Base-by-base conservation (phyloP, 768 basidiomycete species). In the Agrocybe pediades region DNA sequence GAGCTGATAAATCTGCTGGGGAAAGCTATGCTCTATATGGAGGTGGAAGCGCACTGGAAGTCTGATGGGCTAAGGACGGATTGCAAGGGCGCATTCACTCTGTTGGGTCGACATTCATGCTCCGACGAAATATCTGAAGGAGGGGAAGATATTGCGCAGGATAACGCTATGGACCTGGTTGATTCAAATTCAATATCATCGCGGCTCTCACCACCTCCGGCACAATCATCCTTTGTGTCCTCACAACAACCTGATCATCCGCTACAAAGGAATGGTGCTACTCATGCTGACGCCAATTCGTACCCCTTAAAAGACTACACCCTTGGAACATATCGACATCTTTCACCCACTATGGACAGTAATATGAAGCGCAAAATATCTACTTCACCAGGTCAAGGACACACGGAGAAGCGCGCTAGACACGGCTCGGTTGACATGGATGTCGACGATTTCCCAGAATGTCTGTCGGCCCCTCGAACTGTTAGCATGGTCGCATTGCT, bases 21-120 rank as follows among this genome's bases (percentile, higher is more conserved):
- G 65, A 93, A 91, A 70, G 84, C 92, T 3, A 73, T 94, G 16
- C 79, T 93, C 9, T 94, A 91, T 60, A 75, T 79, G 17, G 92
- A 94, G 71, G 88, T 89, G 48, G 92, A 94, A 74, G 80, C 86
- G 6, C 92, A 93, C 62, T 93, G 88, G 86, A 81, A 83, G 56
- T 79, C 78, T 8, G 83, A 84, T 63, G 73, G 76, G 29, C 71
- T 87, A 54, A 78, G 82, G 6, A 76, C 73, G 41, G 84, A 81
- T 60, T 94, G 92, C 78, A 85, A 82, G 63, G 74, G 79, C 27
- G 68, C 77, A 9, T 92, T 93, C 73, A 86, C 87, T 16, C 72
- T 94, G n/a, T 75, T 93, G 24, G 85, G 89, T 53, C 80, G 72
- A 2, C 91, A 94, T 62, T 74, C 82, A 20, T 94, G 91, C 66